Percentiles rank a stretch among this genome's conserved stretches.
Evolutionary conservation across 371 early-diverging fungal species (phyloP).

Genomic region (Mucor circinelloides): DNA sequence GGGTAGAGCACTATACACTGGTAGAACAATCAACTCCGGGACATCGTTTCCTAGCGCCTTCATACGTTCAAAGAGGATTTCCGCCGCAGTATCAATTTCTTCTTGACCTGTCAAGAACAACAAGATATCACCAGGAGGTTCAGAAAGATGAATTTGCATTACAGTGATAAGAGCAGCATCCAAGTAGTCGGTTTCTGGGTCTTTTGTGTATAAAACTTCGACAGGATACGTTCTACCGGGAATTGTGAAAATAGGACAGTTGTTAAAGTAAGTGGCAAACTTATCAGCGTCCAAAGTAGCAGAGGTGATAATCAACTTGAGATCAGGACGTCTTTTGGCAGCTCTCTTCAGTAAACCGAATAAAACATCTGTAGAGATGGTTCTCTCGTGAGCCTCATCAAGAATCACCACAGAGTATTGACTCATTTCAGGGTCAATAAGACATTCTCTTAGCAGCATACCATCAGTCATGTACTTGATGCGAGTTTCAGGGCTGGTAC

Average conservation of each 20-base stretch:
- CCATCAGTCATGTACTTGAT: slow-evolving; percentile 99
- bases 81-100: slow-evolving; percentile 94
- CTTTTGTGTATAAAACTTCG: slow-evolving; percentile 92
- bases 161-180: slow-evolving; percentile 93
- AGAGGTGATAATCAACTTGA: slow-evolving; percentile 95
- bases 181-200: slow-evolving; percentile 94
- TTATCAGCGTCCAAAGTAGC: slow-evolving; percentile 97
- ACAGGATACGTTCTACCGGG: slow-evolving; percentile 97
- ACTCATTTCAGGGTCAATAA: slow-evolving; percentile 84
- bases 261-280: slow-evolving; percentile 86
- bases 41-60: slow-evolving; percentile 94
- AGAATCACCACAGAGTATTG: slow-evolving; percentile 95
- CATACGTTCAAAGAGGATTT: slow-evolving; percentile 93
- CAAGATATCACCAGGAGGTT: slow-evolving; percentile 97
- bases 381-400: slow-evolving; percentile 99
- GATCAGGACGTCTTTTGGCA: slow-evolving; percentile 80
- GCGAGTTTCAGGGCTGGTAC: slow-evolving; percentile 88
- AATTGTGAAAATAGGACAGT: slow-evolving; percentile 95
- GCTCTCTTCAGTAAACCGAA: slow-evolving; percentile 95
- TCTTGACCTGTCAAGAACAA: slow-evolving; percentile 98
- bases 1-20: slow-evolving; percentile 94
- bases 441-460: slow-evolving; percentile 96
- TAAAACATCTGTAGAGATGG: slow-evolving; percentile 95
- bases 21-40: slow-evolving; percentile 92
- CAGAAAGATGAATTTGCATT: slow-evolving; percentile 95